Base-by-base conservation (phyloP, 768 basidiomycete genomes). In the Leccinum uliginosum region DNA sequence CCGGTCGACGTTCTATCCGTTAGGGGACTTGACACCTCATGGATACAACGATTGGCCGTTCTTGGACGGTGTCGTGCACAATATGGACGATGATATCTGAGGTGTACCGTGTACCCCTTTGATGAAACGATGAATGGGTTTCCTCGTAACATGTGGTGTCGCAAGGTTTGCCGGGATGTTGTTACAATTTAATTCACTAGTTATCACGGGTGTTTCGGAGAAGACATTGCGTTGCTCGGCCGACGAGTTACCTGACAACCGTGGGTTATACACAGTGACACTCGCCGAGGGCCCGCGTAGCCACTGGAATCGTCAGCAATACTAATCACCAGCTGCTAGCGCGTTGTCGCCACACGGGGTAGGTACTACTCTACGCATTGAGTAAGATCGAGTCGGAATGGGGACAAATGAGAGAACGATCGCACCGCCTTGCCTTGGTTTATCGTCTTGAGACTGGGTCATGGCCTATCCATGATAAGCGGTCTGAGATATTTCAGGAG, bases 171-270 rank as follows among this genome's bases (percentile, higher is more conserved):
- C 43, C 6, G 3, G 43, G 21, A 23, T 45, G 44, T 21, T 44
- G 19, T 44, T 21, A 11, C n/a, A n/a, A n/a, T 30, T 30, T 12
- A 30, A 44, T 8, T 12, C 5, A 19, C 43, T n/a, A 6, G 44
- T 23, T 11, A 40, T 10, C 27, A 7, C 47, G 47, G 23, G 17
- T 19, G 17, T 17, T 48, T 29, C 47, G 60, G 60, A 19, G 30
- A n/a, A 40, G 17, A 46, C 23, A 17, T 48, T 52, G 29, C 45
- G 32, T 29, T 11, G 10, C 17, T 63, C 64, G 64, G 64, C 64
- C 58, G 56, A 56, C 23, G 4, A 43, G 40, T 43, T 19, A 19
- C 40, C 40, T 19, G 19, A 43, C 40, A 43, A 43, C 19, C 40
- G 40, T 43, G 40, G 19, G 40, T 19, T 43, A 43, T 14, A 11